These are phyloP conservation scores for Abrus pulchellus DNA, from an alignment of 306 rosid species.

Conservation along the genomic window DNA sequence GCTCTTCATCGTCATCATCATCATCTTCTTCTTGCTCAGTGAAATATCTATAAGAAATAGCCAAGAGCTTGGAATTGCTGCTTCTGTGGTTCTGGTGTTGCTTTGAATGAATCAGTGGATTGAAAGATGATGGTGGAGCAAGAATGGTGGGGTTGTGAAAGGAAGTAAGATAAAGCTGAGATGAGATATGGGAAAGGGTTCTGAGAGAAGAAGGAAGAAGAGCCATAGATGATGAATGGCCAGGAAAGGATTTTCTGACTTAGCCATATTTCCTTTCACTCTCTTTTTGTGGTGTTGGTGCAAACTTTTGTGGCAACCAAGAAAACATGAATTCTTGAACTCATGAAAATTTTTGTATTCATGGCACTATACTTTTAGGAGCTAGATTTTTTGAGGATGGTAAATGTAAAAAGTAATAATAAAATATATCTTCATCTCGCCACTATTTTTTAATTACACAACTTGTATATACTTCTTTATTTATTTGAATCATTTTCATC, in stretches of 20 bases:
- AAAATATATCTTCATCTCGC: too few species aligned
- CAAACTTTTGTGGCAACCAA: conserved; percentile 32
- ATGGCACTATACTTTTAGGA: neutral
- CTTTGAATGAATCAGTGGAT: conserved; percentile 35
- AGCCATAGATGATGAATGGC: conserved; percentile 60
- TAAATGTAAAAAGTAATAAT: too few species aligned
- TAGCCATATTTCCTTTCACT: conserved; percentile 44
- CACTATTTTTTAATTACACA: too few species aligned
- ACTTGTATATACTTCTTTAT: too few species aligned
- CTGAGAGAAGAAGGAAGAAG: conserved; percentile 49
- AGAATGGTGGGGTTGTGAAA: conserved; percentile 44
- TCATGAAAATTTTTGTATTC: neutral
- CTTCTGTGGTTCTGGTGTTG: conserved; percentile 32
- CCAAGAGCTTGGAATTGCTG: conserved; percentile 37
- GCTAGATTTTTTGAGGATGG: neutral
- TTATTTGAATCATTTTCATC: too few species aligned
- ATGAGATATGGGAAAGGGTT: conserved; percentile 46
- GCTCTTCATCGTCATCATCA: conserved; percentile 42
- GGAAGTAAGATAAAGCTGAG: conserved; percentile 43
- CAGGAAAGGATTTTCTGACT: conserved; percentile 9
- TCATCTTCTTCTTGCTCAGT: conserved; percentile 51
- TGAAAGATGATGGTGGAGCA: conserved; percentile 35
- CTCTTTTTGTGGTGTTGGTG: conserved; percentile 57
- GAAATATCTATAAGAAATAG: conserved; percentile 46
- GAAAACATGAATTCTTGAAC: conserved; percentile 37